Conservation (phyloP, 1,284 basidiomycete genomes). For the Thecaphora thlaspeos region DNA sequence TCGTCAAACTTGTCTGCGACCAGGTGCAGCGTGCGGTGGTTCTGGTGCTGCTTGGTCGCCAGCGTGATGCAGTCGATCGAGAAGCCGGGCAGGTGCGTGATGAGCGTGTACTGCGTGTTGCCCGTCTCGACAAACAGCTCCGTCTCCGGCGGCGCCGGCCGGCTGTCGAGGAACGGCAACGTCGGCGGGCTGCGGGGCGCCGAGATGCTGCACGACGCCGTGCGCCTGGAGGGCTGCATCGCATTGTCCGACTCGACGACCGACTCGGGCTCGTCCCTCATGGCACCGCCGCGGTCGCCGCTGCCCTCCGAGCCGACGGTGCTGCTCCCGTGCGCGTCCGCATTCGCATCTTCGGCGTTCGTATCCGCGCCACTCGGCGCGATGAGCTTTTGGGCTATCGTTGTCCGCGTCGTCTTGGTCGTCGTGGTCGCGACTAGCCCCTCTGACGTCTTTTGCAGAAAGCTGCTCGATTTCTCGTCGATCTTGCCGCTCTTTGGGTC, state of each 20-base stretch:
- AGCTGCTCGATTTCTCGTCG: slow-evolving; percentile 21
- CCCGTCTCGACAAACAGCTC: slow-evolving; percentile 39
- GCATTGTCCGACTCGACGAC: not conserved
- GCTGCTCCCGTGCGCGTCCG: too few species aligned
- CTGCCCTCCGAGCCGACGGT: not conserved
- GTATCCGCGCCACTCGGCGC: slow-evolving; percentile 8
- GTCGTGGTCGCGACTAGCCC: slow-evolving; percentile 26
- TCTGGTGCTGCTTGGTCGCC: slow-evolving; percentile 43
- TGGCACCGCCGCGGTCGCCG: not conserved
- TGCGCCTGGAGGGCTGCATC: slow-evolving; percentile 2
- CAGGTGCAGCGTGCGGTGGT: slow-evolving; percentile 49
- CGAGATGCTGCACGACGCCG: slow-evolving; percentile 32
- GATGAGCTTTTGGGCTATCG: not conserved
- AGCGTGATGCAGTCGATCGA: slow-evolving; percentile 49
- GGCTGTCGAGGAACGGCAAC: slow-evolving; percentile 37
- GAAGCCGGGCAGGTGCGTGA: slow-evolving; percentile 46
- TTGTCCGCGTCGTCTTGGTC: slow-evolving; percentile 24
- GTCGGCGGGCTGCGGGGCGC: slow-evolving; percentile 31
- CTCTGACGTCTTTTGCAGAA: slow-evolving; percentile 11
- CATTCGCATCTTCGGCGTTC: too few species aligned
- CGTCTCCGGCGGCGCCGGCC: slow-evolving; percentile 43
- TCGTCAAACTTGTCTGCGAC: slow-evolving; percentile 50
- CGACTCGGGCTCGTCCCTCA: not conserved
- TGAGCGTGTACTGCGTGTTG: slow-evolving; percentile 24
- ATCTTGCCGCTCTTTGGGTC: not conserved